Evolutionary conservation across 1,139 yeast species (phyloP), one percentile per base, ranked within the genome.

Genomic region (Candida sp.): DNA sequence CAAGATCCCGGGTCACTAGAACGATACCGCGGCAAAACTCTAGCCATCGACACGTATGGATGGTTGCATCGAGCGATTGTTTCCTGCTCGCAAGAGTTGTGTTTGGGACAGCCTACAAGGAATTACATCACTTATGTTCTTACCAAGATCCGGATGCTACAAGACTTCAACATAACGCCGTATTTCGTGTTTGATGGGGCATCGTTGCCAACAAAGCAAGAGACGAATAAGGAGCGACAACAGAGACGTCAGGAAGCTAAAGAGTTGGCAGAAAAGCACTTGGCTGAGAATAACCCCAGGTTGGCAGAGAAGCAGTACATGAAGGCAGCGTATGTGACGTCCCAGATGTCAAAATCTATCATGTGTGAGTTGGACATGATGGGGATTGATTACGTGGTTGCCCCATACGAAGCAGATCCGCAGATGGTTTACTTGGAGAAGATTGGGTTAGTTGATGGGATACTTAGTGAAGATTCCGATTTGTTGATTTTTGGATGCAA

Each of bases 371-470:
- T 96, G 55, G 86, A 85, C 58, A 62, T 66, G n/a, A 74, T 79
- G 46, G 69, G 72, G 1, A 84, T 96, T 44, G 79, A 78, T 55
- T 94, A 84, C 61, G 83, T 94, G 17, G 99, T 96, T 7, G 99
- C 99, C 0, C 99, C 99, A 0, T 96, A 92, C 65, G 99, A 96
- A 70, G 99, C 99, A 0, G 99, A 96, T 66, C 90, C 99, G 0
- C 99, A 96, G 66, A 83, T 96, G 88, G 98, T 94, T 6, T 91
- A 87, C 61, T 75, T 96, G 46, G 99, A 94, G 65, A 83, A 84
- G 53, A 59, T 72, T 0, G 96, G 96, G 0, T 51, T 83, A 1
- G 96, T 92, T 7, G 88, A 91, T 56, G 99, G 96, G 0, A 89
- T 96, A 7, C 77, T 96, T 8, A 88, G 97, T 38, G 99, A 96